Evolutionary conservation across 2,329 filamentous ascomycete genomes (phyloP), one percentile per base, ranked within the genome.

Genomic region (Fusarium multiceps): DNA sequence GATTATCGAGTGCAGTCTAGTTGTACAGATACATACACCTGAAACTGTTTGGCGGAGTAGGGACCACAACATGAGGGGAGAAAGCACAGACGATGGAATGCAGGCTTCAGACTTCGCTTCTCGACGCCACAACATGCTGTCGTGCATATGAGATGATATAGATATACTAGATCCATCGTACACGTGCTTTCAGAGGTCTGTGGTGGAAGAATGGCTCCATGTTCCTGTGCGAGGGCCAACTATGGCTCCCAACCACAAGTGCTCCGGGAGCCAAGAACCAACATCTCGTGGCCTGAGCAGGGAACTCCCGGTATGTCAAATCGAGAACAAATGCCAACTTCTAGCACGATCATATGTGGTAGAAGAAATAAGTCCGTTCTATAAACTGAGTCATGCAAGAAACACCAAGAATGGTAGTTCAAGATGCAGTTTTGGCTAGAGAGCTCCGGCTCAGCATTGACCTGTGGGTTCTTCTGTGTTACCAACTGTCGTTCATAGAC

Each of bases 31-130:
- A 46, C 48, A 48, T 66, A 48, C 28, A 70, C 68, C 68, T 70
- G 68, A 70, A 70, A 70, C 68, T 61, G 59, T 63, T 68, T 70
- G 43, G 55, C 56, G 47, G 50, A 45, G 58, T 71, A 63, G 68
- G 68, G 68, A 56, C 51, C 67, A 59, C 58, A 23, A 21, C 49
- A 48, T 55, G 56, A 59, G 58, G 45, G 49, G 49, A 53, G 49
- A 42, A 63, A 63, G 70, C 68, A 73, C 71, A 67, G 71, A 72
- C 71, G 25, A 55, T 55, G 48, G 18, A n/a, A 51, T 43, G 21
- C 23, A 49, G 45, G 59, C 65, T 66, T 60, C 68, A 69, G 59
- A 49, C 61, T 69, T 67, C 34, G 59, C 62, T 71, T 63, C 56
- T 56, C 59, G 47, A 48, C 55, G 67, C 69, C 66, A 55, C 48